phyloP scores from a whole-genome alignment of 2,329 filamentous ascomycete species.

The Fusarium sp. region DNA sequence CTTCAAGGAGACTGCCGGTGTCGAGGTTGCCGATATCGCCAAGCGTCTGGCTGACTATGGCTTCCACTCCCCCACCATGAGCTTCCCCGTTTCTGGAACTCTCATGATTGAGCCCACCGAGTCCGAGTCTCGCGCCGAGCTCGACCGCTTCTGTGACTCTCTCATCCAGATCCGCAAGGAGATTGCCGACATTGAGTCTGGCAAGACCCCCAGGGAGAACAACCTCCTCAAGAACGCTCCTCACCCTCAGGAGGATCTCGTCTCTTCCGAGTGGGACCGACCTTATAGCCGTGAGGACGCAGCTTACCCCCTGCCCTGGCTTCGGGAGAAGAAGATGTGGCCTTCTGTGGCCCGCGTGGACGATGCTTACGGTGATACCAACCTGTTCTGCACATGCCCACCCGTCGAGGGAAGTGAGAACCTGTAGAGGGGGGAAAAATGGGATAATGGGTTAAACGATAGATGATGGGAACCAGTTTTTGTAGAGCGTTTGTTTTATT shows the following conservation, averaged over 20 bases:
- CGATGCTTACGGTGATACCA: conserved; percentile 90
- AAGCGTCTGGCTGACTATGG: conserved; percentile 97
- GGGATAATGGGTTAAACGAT: conserved; percentile 19
- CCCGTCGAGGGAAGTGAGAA: conserved; percentile 75
- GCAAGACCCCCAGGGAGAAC: conserved; percentile 76
- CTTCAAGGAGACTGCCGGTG: conserved; percentile 84
- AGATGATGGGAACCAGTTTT: background rate
- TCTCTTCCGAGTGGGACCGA: conserved; percentile 79
- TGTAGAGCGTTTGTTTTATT: conserved; percentile 8
- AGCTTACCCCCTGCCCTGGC: conserved; percentile 84
- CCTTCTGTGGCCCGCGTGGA: conserved; percentile 87
- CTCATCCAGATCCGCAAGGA: conserved; percentile 87
- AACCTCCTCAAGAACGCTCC: conserved; percentile 93
- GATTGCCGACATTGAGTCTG: conserved; percentile 86
- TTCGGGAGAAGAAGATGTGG: conserved; percentile 98
- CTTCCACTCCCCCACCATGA: conserved; percentile 98
- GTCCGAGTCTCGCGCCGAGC: conserved; percentile 89
- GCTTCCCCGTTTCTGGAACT: conserved; percentile 93
- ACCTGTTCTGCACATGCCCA: conserved; percentile 94
- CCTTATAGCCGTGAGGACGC: conserved; percentile 84
- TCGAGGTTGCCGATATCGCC: conserved; percentile 94
- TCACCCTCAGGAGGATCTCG: conserved; percentile 84
- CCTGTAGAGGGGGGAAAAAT: conserved; percentile 22
- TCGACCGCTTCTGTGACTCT: conserved; percentile 93
- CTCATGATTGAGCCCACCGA: conserved; percentile 99